Base-by-base conservation (phyloP, 179 eudicot genomes). In the Beta macrorhiza region DNA sequence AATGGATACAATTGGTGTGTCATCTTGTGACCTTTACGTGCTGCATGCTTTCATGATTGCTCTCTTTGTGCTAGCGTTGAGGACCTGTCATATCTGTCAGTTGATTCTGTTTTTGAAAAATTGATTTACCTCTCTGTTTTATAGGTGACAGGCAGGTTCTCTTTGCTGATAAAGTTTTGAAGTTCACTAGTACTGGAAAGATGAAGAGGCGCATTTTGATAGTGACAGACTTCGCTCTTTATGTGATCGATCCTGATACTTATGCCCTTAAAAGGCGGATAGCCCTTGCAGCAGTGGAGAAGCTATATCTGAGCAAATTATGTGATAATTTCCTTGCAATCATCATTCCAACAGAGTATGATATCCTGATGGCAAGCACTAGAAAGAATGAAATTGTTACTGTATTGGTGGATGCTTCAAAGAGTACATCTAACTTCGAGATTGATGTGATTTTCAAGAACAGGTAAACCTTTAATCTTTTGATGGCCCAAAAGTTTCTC, bases 141-240 rank as follows among this genome's bases (percentile, higher is more conserved):
- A 53, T 89, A 96, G 99, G 99, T 79, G 99, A 92, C 87, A 84
- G 85, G 80, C 89, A 88, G 74, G 89, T 96, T 76, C 87, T 91
- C 80, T 96, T 94, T 85, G 96, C 98, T 7, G 99, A 96, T 81
- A 90, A 81, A 81, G 92, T 96, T 78, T 83, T 96, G 84, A 96
- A 96, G 90, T 94, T 94, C 83, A 96, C 98, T 57, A 89, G 92
- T 77, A 85, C 96, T 42, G 99, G 98, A 78, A 96, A 92, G 91
- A 90, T 94, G 85, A 94, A 94, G 84, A 79, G 89, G 51, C 92
- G 94, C 15, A 81, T 90, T 68, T 89, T 96, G 75, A 62, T 96
- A 59, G 78, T 96, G 57, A 94, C 99, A 32, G 97, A 96, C 72
- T 92, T 84, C 79, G 98, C 99, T 45, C 83, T 96, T 73, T 96